phyloP scores from a whole-genome alignment of 768 basidiomycete genomes.

The Amanita rubescens region DNA sequence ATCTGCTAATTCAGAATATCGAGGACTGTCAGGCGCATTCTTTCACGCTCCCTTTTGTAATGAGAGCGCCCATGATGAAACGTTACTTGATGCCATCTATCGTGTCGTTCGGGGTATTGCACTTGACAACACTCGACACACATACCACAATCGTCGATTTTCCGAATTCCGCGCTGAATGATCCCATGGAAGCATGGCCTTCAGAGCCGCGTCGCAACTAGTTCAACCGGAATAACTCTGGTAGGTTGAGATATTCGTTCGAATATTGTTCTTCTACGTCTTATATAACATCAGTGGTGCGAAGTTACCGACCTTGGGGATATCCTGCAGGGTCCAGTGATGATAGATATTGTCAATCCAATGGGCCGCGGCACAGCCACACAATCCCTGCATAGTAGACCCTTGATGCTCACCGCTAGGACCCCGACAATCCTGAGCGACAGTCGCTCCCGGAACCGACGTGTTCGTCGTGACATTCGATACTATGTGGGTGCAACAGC shows the following conservation, averaged over 20 bases:
- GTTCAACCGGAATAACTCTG: neutral
- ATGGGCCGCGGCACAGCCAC: constrained; percentile 4
- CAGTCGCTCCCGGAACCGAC: neutral
- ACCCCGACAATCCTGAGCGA: neutral
- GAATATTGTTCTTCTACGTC: too few relatives aligned
- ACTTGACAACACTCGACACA: neutral
- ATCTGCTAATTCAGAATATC: neutral
- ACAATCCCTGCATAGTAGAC: neutral
- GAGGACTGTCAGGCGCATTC: neutral
- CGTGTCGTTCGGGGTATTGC: neutral
- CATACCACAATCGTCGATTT: neutral
- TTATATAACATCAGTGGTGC: too few relatives aligned
- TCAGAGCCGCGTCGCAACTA: neutral
- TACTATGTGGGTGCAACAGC: too few relatives aligned
- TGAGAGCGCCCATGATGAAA: neutral
- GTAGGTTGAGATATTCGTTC: neutral
- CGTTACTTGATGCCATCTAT: neutral
- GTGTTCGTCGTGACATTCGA: neutral
- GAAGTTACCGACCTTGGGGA: neutral
- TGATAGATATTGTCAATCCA: neutral
- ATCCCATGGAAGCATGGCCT: neutral
- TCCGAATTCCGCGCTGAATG: too few relatives aligned
- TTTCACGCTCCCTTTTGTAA: neutral
- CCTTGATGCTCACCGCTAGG: constrained; percentile 3
- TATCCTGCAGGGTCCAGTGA: constrained; percentile 2